Evolutionary conservation across 2,329 filamentous ascomycete species (phyloP), one percentile per base, ranked within the genome.

Genomic region (Fusarium protoensiforme): DNA sequence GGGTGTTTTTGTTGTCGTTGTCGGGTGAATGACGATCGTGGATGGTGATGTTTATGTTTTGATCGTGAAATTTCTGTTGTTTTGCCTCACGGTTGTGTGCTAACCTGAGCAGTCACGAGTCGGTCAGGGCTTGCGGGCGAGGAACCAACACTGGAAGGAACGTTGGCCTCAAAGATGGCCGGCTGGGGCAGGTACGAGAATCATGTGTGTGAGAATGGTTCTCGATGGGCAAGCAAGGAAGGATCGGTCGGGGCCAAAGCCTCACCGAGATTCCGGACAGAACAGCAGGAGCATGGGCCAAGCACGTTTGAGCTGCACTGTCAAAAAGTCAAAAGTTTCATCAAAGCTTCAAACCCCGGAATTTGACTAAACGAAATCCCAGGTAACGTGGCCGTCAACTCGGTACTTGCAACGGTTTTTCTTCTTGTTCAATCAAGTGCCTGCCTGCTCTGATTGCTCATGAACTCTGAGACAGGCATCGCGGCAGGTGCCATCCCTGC

Each of bases 1-100:
- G 46, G 46, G 58, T 67, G 61, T 74, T 68, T 63, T 27, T 71
- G 39, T 65, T 73, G 63, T 61, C 54, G 61, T 74, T 66, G 71
- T 74, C 64, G 35, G 71, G 71, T 64, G 68, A 43, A 61, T 69
- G 58, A 20, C 31, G 36, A 63, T 63, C 27, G 14, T 31, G 35
- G 48, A 43, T 58, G 36, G 51, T 31, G 29, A 54, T 69, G 31
- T 74, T 63, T 60, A 64, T 65, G 41, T 68, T 68, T 64, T 53
- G 62, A 56, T 53, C 18, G 56, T 54, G 29, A 58, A 61, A 33
- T 46, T 43, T 54, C 24, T 69, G 54, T 61, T 71, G 33, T 57
- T 54, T 48, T 27, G 41, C 48, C 24, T 57, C 22, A 46, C 41
- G 22, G 41, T 18, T 36, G 46, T 57, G 10, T 57, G 36, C 54